Percentiles rank a stretch among this genome's conserved stretches.
Evolutionary conservation across 805 yeast species (phyloP).

Genomic region (Kluyveromyces siamensis): DNA sequence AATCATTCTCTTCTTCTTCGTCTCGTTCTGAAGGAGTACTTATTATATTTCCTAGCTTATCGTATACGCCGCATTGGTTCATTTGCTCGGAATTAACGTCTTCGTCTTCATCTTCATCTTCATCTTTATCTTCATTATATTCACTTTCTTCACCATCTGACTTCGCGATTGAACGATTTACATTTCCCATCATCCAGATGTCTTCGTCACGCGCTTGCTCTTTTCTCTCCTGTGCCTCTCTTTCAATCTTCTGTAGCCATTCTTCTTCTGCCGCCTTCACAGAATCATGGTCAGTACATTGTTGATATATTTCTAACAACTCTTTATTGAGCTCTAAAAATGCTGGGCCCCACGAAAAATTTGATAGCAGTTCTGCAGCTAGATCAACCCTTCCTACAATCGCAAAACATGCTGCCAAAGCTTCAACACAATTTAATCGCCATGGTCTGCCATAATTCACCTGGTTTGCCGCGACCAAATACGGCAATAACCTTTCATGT

Average conservation of each 20-base stretch:
- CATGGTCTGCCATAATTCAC: conserved; percentile 96
- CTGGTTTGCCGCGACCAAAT: conserved; percentile 91
- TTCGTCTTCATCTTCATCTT: conserved; percentile 12
- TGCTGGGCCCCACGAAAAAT: conserved; percentile 91
- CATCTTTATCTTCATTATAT: conserved; percentile 14
- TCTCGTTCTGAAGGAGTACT: conserved; percentile 6
- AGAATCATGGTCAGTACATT: conserved; percentile 74
- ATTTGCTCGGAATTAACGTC: conserved; percentile 5
- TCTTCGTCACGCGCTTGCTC: conserved; percentile 45
- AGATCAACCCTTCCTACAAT: conserved; percentile 86
- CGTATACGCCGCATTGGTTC: conserved; percentile 12
- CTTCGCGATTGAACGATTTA: conserved; percentile 39
- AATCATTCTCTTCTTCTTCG: conserved; percentile 6
- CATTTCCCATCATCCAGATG: conserved; percentile 72
- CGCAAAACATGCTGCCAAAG: conserved; percentile 93
- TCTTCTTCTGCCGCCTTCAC: conserved; percentile 62
- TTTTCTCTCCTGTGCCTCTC: conserved; percentile 56
- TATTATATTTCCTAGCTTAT: conserved; percentile 20
- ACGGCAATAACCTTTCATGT: conserved; percentile 79
- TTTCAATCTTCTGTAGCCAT: conserved; percentile 63
- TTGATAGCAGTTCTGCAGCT: conserved; percentile 68
- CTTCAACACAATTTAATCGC: conserved; percentile 94
- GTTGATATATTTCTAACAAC: conserved; percentile 59
- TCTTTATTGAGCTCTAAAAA: conserved; percentile 79
- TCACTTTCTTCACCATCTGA: conserved; percentile 9